Percentiles rank a stretch among this genome's conserved stretches.
Conservation (phyloP, 2,329 filamentous ascomycete species). For the Penicillium psychrosexuale region DNA sequence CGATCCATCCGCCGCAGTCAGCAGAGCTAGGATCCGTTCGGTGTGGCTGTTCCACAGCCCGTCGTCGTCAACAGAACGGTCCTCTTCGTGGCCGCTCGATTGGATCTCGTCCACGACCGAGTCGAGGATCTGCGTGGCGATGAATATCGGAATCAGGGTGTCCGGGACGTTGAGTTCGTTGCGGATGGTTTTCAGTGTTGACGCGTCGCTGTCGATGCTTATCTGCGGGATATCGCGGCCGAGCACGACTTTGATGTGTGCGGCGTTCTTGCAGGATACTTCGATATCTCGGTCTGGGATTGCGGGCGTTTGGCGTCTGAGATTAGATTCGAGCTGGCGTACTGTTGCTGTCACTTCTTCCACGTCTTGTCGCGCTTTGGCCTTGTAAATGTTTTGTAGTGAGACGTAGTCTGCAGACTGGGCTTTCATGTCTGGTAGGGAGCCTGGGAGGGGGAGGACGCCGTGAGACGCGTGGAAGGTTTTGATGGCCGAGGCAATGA, state of each 20-base stretch:
- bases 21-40: constrained; percentile 26
- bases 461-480: constrained; percentile 71
- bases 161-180: constrained; percentile 47
- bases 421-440: constrained; percentile 96
- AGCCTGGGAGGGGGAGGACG: constrained; percentile 77
- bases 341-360: constrained; percentile 69
- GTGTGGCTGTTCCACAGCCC: constrained; percentile 32
- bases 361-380: constrained; percentile 75
- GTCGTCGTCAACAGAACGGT: constrained; percentile 33
- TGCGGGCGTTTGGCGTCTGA: constrained; percentile 44
- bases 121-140: constrained; percentile 55
- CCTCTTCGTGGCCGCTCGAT: constrained; percentile 22
- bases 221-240: constrained; percentile 56
- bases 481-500: constrained; percentile 76
- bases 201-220: constrained; percentile 31
- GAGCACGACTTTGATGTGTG: constrained; percentile 84
- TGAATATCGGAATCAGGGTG: constrained; percentile 64
- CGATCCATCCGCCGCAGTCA: constrained; percentile 43
- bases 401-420: constrained; percentile 84
- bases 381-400: constrained; percentile 89
- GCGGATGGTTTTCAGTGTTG: constrained; percentile 44
- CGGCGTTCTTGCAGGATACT: constrained; percentile 90
- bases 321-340: constrained; percentile 52
- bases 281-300: constrained; percentile 75
- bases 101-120: constrained; percentile 56